Evolutionary conservation across 1,139 yeast species (phyloP), one percentile per base, ranked within the genome.

Genomic region (Candida freyschussii): DNA sequence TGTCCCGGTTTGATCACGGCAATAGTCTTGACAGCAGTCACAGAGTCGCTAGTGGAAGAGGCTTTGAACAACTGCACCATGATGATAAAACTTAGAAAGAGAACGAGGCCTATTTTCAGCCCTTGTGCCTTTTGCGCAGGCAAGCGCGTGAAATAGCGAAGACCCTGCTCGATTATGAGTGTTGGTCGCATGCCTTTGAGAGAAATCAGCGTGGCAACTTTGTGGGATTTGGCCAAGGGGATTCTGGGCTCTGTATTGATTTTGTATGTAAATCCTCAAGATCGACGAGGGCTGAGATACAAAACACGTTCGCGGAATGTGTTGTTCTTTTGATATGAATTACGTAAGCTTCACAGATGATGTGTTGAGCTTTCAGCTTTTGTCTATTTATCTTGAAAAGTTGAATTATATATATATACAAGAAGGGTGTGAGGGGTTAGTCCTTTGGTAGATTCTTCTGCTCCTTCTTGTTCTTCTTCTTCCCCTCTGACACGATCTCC

Each of bases 401-500:
- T 8, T 11, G 14, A 10, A 6, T 12, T 28, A 17, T 28, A n/a
- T 22, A 22, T 13, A 13, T 26, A 13, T 21, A 18, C 24, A 17
- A n/a, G 22, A 6, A 5, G 12, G 21, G n/a, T n/a, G n/a, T n/a
- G n/a, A n/a, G n/a, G n/a, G n/a, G n/a, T n/a, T n/a, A n/a, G n/a
- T n/a, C 17, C 17, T 27, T 24, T 15, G 38, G 27, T 5, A 29
- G 18, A n/a, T n/a, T n/a, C n/a, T n/a, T n/a, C n/a, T n/a, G n/a
- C n/a, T n/a, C n/a, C n/a, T 30, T 26, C 30, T 34, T 26, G 4
- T 27, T 32, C 15, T 32, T 29, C 12, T 36, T 35, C 12, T 30
- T 32, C 11, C 30, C 34, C 13, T 31, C 32, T 11, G 27, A 22
- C 7, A 44, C 43, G 14, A 47, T 36, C 13, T 30, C 24, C 3